Conservation (phyloP, 345 rosid genomes). For the Arabis alpina region DNA sequence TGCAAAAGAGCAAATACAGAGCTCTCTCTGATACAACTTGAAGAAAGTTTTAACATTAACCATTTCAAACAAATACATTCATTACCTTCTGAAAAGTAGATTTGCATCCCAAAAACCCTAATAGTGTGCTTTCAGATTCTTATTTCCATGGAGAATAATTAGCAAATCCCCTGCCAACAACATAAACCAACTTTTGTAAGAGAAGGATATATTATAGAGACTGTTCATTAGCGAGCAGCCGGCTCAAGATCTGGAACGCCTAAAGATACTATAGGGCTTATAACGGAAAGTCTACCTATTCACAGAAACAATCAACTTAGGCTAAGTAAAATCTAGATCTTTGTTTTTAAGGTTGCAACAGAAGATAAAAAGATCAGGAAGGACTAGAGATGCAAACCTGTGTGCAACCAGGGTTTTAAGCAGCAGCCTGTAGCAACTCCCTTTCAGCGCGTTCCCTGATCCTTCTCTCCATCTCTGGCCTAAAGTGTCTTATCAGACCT, state of each 20-base stretch:
- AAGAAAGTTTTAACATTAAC: constrained; percentile 29
- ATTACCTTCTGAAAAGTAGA: constrained; percentile 28
- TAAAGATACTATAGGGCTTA: constrained; percentile 15
- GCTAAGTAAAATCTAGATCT: background rate
- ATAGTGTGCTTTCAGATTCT: constrained; percentile 28
- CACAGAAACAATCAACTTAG: background rate
- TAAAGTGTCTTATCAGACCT: constrained; percentile 93
- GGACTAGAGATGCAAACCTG: constrained; percentile 34
- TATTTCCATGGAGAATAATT: constrained; percentile 39
- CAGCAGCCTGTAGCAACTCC: constrained; percentile 91
- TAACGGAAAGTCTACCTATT: background rate
- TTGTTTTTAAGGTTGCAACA: constrained; percentile 10
- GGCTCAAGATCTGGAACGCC: background rate
- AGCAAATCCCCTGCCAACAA: constrained; percentile 27
- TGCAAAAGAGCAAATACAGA: constrained; percentile 25
- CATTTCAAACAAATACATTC: constrained; percentile 34
- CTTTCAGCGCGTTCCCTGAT: constrained; percentile 84
- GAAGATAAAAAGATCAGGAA: constrained; percentile 13
- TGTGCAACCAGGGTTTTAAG: constrained; percentile 48
- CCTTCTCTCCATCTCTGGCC: constrained; percentile 99
- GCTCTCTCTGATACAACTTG: constrained; percentile 31
- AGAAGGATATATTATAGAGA: background rate
- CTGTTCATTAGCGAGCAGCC: constrained; percentile 1
- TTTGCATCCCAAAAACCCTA: constrained; percentile 29
- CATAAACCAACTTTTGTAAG: constrained; percentile 2